Base-by-base conservation (phyloP, 176 grass and related monocot species). In the Luzula sylvatica region DNA sequence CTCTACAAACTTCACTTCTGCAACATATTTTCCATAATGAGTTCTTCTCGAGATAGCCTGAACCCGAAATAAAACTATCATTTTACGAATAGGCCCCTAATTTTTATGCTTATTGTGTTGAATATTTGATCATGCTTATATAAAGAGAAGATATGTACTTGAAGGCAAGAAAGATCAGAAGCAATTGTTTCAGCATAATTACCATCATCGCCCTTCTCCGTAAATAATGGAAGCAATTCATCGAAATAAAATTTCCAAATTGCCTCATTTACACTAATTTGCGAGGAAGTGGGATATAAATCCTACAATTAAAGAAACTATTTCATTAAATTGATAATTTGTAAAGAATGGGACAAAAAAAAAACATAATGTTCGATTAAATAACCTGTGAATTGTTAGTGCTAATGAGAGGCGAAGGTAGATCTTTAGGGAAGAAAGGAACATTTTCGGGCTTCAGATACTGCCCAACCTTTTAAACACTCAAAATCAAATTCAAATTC, bases 241-340 rank as follows among this genome's bases (percentile, higher is more conserved):
- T 78, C 48, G 12, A 90, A 86, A 71, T 98, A 98, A 82, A 86
- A 86, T 22, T 80, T 83, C 92, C 92, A 98, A 72, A 98, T 83
- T 42, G 63, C 74, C 55, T 86, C 59, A 47, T 73, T 90, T 23
- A 80, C 65, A 55, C 38, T 72, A 26, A 86, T 81, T 46, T 35
- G 52, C 22, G 78, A 79, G 44, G 92, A 65, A 20, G 59, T 17
- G 52, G 74, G 60, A 65, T 98, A 68, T 38, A 90, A 77, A 38
- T 74, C 78, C 92, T 90, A 82, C 20, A 18, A 52, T 44, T 17
- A 59, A 14, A 35, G 9, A 35, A 35, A 35, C 30, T 9, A 35
- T 35, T 35, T 35, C 9, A 35, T 35, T 35, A 35, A 7, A 35
- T 35, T 35, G 9, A 35, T 0, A 47, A 12, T 63, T 48, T 58